Conservation (phyloP, 1,284 basidiomycete species). For the Apiotrichum domesticum region DNA sequence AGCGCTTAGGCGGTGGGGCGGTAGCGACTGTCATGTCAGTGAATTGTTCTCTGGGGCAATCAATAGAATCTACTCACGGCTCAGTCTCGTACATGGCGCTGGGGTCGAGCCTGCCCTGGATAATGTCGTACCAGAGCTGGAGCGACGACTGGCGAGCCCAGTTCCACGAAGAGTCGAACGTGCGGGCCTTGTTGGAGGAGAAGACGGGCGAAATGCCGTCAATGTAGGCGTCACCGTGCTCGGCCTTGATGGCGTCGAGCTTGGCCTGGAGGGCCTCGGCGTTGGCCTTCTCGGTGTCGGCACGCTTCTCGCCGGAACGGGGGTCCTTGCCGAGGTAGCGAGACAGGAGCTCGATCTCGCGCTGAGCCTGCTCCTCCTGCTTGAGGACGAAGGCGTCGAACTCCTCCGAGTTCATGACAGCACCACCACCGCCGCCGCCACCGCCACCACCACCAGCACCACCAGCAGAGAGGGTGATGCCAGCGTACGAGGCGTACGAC, state of each 20-base stretch:
- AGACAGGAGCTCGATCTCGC: conserved; percentile 93
- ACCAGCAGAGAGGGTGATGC: conserved; percentile 71
- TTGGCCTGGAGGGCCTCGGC: conserved; percentile 67
- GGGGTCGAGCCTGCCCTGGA: conserved; percentile 64
- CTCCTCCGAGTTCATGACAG: conserved; percentile 94
- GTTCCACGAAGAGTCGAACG: conserved; percentile 98
- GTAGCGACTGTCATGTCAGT: conserved; percentile 3
- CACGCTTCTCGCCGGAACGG: conserved; percentile 80
- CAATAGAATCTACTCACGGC: conserved; percentile 7
- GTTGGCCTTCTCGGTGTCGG: conserved; percentile 69
- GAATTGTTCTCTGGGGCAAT: too few species aligned
- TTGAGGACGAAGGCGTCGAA: conserved; percentile 93
- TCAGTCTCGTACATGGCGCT: conserved; percentile 37
- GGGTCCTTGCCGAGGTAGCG: conserved; percentile 92
- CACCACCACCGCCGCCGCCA: conserved; percentile 62
- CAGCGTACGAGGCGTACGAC: conserved; percentile 77
- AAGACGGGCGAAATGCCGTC: conserved; percentile 93
- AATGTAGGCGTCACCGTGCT: conserved; percentile 84
- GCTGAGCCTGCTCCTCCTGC: conserved; percentile 84
- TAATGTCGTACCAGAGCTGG: conserved; percentile 95
- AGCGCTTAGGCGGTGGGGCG: conserved; percentile 8
- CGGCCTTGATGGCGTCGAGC: conserved; percentile 67
- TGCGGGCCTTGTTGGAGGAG: conserved; percentile 89
- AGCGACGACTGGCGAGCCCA: conserved; percentile 96
- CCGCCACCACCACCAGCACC: conserved; percentile 57